Base-by-base conservation (phyloP, 2,329 filamentous ascomycete genomes). In the Cercospora canescens region DNA sequence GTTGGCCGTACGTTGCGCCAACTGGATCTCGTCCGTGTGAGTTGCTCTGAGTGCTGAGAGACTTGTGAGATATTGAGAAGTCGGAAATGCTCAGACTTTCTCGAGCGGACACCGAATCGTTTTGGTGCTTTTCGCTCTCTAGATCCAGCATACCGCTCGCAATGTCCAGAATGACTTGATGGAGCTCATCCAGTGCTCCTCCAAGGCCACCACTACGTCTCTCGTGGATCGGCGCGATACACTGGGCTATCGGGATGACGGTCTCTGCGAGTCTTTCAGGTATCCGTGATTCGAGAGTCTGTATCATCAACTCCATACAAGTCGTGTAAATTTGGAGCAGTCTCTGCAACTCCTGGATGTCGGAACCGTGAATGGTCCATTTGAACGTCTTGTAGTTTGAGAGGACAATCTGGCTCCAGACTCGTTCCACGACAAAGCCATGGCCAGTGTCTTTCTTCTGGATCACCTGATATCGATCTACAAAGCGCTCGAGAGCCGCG, bases 301-400 rank as follows among this genome's bases (percentile, higher is more conserved):
- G 78, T 68, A 76, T 78, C 1, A 77, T 76, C 35, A 81, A 65
- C 8, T 74, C 74, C 58, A 81, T 79, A 12, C 79, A 79, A 65
- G 73, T 77, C 21, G 77, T 77, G 64, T 83, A 81, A 76, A 81
- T 79, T 30, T 79, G 76, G 8, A 83, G 71, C 69, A 82, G 74
- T 63, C 77, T 73, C 54, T 76, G 74, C 60, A 84, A 69, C 24
- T 77, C 73, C 11, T 76, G 71, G 24, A 84, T 77, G 58, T 75
- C 74, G 1, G 81, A 81, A 12, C 80, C 80, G 30, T 82, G 79
- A 1, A 78, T 76, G 2, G 81, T 83, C 81, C 82, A 83, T 65
- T 78, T 77, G 72, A 83, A 77, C 5, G 76, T 79, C 62, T 78
- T 77, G 70, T 81, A 81, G 65, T 80, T 78, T 5, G 76, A 70